phyloP scores from a whole-genome alignment of 2,329 filamentous ascomycete species.

The Fusarium paranaense region DNA sequence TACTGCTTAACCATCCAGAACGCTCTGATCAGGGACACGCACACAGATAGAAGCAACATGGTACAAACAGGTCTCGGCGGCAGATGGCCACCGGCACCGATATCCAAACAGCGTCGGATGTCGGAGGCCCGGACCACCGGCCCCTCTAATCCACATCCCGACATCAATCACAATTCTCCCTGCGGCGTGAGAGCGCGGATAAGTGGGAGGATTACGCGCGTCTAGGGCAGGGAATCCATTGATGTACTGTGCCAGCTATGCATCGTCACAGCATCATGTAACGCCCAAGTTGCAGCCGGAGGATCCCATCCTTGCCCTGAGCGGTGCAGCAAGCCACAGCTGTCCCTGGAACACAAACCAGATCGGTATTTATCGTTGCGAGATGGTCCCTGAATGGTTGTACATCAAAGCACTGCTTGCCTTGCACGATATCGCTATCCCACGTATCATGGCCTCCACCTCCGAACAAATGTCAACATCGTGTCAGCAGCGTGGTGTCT shows the following conservation, averaged over 20 bases:
- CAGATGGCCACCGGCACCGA: conserved; percentile 15
- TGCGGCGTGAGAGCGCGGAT: not conserved
- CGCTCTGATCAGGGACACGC: not conserved
- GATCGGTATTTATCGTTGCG: not conserved
- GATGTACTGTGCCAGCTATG: not conserved
- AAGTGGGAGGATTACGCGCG: conserved; percentile 4
- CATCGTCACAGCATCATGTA: not conserved
- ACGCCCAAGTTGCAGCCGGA: not conserved
- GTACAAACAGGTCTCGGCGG: not conserved
- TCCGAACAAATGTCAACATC: not conserved
- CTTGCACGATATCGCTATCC: not conserved
- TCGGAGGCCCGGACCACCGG: conserved; percentile 27
- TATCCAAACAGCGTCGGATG: conserved; percentile 25
- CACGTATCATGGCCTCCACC: not conserved
- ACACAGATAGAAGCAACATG: not conserved
- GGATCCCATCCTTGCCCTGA: not conserved
- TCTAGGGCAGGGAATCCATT: not conserved
- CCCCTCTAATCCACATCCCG: conserved; percentile 18
- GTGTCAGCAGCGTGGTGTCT: not conserved
- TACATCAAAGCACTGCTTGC: not conserved
- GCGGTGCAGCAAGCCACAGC: not conserved
- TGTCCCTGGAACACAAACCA: not conserved
- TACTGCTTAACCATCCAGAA: not conserved
- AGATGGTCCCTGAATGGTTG: not conserved
- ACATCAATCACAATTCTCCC: not conserved